Percentiles rank a stretch among this genome's conserved stretches.
These are phyloP conservation scores for Seiridium unicorne DNA, from an alignment of 2,329 filamentous ascomycete genomes.

Conservation along the genomic window DNA sequence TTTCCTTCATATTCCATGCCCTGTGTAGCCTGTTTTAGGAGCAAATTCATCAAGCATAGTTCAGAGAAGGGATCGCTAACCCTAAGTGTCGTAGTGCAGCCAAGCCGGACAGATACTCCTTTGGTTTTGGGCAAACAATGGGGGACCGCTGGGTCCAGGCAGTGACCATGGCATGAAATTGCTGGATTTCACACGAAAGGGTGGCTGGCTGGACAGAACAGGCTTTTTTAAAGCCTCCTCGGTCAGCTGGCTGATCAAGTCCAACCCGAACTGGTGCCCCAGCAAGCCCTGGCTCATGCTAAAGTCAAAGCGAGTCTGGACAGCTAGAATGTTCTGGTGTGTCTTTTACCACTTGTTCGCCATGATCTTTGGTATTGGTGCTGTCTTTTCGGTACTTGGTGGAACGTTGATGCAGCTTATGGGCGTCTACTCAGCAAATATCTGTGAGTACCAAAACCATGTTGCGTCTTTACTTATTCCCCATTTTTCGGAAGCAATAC, in stretches of 20 bases:
- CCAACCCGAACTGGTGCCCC: not conserved
- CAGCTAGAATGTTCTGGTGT: not conserved
- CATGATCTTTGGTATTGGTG: not conserved
- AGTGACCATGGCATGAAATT: not conserved
- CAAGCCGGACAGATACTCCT: conserved; percentile 3
- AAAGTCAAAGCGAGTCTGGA: not conserved
- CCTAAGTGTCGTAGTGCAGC: not conserved
- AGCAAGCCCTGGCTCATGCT: not conserved
- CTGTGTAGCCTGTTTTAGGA: too few species aligned
- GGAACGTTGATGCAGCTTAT: conserved; percentile 3
- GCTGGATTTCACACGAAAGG: not conserved
- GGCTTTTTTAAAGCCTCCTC: conserved; percentile 2
- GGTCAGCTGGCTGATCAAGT: not conserved
- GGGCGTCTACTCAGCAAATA: conserved; percentile 6
- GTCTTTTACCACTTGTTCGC: not conserved
- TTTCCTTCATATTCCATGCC: too few species aligned
- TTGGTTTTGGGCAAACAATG: conserved; percentile 2
- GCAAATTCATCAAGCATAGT: too few species aligned
- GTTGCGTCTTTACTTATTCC: too few species aligned
- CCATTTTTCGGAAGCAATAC: too few species aligned
- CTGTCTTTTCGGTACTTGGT: conserved; percentile 2
- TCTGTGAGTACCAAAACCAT: not conserved
- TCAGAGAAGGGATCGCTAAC: too few species aligned
- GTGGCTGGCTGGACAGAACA: not conserved
- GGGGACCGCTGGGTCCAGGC: not conserved